phyloP scores from a whole-genome alignment of 331 rosid species.

The Cydonia oblonga region DNA sequence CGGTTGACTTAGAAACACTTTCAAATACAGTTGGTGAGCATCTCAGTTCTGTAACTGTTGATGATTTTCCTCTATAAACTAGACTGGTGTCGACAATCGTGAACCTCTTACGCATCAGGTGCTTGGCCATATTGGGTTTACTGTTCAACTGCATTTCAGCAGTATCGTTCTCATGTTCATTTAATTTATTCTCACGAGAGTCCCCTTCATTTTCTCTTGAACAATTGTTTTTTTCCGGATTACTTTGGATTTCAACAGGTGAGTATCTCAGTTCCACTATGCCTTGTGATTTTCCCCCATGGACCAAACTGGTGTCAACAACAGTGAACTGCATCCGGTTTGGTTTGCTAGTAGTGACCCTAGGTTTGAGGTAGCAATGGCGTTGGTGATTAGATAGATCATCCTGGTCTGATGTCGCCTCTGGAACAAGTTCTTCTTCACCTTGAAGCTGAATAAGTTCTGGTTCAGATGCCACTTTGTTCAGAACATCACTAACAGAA shows the following conservation, averaged over 20 bases:
- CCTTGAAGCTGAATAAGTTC: constrained; percentile 57
- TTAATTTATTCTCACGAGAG: constrained; percentile 6
- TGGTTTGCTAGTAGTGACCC: constrained; percentile 24
- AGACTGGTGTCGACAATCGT: constrained; percentile 39
- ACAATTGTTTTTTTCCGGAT: constrained; percentile 1
- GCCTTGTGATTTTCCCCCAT: constrained; percentile 31
- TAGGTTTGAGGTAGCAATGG: constrained; percentile 61
- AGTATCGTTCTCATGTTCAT: constrained; percentile 19
- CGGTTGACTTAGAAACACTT: constrained; percentile 15
- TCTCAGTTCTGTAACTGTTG: constrained; percentile 21
- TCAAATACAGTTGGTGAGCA: constrained; percentile 17
- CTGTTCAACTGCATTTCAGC: constrained; percentile 14
- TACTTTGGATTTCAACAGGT: constrained; percentile 30
- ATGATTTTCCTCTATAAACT: constrained; percentile 21
- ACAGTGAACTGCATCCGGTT: constrained; percentile 33
- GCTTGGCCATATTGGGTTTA: constrained; percentile 20
- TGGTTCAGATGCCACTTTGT: constrained; percentile 66
- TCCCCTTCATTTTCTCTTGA: constrained; percentile 19
- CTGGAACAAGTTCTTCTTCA: constrained; percentile 33
- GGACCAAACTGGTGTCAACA: constrained; percentile 44
- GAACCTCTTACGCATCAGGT: constrained; percentile 17
- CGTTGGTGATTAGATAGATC: constrained; percentile 30
- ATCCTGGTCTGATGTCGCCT: constrained; percentile 34
- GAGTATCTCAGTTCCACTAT: constrained; percentile 32
- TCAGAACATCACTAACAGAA: constrained; percentile 65